Evolutionary conservation across 2,329 filamentous ascomycete species (phyloP), one percentile per base, ranked within the genome.

Genomic region (Lecanicillium sp.): DNA sequence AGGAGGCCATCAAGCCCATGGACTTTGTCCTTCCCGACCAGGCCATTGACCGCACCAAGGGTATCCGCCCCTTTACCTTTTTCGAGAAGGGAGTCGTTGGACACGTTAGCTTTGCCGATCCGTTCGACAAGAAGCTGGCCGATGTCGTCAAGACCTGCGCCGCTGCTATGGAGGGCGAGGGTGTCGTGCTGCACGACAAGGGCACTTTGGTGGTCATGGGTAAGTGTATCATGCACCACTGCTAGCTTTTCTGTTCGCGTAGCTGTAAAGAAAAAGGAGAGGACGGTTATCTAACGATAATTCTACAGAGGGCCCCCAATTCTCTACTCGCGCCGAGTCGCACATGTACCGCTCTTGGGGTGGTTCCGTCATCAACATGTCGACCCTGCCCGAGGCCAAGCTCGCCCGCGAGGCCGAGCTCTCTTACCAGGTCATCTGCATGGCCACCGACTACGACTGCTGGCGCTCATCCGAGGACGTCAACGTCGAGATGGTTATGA

Each of bases 391-490:
- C 17, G 93, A 98, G 72, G 87, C 91, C 42, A 98, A 98, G 76
- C 83, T 98, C 17, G 93, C 93, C 9, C 84, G 88, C 46, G 93
- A 98, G 73, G 93, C 93, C 20, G 93, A 98, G 74, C 86, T 98
- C 58, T 86, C 86, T 29, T 97, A 97, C 69, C 90, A 95, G 73
- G 94, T 96, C 80, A 95, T 98, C 62, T 95, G 91, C 76, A 98
- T 98, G 93, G 88, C 89, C 27, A 98, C 93, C 23, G 93, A 98
- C 73, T 98, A 98, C 67, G 93, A 98, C 74, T 97, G 91, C 81
- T 98, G 93, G 93, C 86, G 90, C 63, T 82, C 79, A 17, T 79
- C 78, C 41, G 86, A 82, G 50, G 87, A 87, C 55, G 93, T 98
- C 53, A 90, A 90, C 53, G 93, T 98, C 19, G 87, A 90, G 67